Percentiles rank a stretch among this genome's conserved stretches.
Evolutionary conservation across 495 filamentous ascomycete species (phyloP).

Genomic region (Chlorociboria aeruginascens): DNA sequence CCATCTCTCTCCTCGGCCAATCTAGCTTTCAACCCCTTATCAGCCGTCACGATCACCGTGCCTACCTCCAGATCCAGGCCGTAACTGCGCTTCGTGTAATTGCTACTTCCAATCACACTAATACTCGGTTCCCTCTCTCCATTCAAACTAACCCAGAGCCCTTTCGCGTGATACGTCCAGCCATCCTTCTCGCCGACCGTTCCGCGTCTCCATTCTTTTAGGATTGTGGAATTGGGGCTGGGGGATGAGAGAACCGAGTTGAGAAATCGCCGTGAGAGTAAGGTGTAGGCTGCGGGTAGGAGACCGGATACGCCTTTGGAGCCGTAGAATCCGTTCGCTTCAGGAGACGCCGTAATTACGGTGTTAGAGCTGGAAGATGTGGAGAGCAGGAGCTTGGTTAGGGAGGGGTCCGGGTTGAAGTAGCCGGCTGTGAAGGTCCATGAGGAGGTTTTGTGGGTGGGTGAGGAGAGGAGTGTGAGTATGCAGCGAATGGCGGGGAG

Average conservation of each 20-base stretch:
- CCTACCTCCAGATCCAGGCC: conserved; percentile 83
- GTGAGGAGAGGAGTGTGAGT: conserved; percentile 48
- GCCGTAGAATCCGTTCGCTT: conserved; percentile 92
- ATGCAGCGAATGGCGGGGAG: conserved; percentile 66
- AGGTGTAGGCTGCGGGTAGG: conserved; percentile 82
- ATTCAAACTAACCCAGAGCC: conserved; percentile 79
- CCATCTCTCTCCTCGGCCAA: conserved; percentile 67
- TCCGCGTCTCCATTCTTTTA: conserved; percentile 84
- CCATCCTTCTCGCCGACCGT: conserved; percentile 67
- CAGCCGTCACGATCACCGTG: conserved; percentile 69
- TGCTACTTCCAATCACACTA: conserved; percentile 78
- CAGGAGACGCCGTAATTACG: conserved; percentile 85
- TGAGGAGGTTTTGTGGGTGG: conserved; percentile 49
- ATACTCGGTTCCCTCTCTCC: conserved; percentile 50
- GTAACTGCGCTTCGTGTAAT: conserved; percentile 93
- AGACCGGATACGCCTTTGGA: conserved; percentile 81
- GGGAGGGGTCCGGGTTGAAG: conserved; percentile 83
- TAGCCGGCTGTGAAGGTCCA: conserved; percentile 98
- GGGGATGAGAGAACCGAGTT: conserved; percentile 27
- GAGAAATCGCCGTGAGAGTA: conserved; percentile 74
- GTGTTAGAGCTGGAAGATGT: conserved; percentile 57
- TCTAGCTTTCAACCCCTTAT: conserved; percentile 57
- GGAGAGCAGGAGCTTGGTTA: conserved; percentile 65
- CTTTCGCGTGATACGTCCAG: conserved; percentile 98
- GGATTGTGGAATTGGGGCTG: conserved; percentile 45